Evolutionary conservation across 2,329 filamentous ascomycete species (phyloP).

Genomic region (Colletotrichum salicis): DNA sequence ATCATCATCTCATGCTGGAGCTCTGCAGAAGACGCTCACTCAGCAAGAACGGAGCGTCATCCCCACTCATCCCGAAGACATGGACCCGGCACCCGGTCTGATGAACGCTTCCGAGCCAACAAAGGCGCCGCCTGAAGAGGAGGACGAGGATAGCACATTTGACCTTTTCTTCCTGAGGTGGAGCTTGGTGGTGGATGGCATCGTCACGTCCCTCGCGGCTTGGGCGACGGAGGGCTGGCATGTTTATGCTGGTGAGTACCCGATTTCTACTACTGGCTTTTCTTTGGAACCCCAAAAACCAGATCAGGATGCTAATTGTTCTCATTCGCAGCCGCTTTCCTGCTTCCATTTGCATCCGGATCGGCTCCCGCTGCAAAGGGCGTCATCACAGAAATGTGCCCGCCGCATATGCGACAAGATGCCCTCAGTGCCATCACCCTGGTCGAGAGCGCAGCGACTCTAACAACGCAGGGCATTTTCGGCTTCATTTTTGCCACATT

Average conservation of each 20-base stretch:
- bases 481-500: slow-evolving; percentile 74
- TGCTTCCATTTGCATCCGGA: slow-evolving; percentile 76
- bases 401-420: slow-evolving; percentile 69
- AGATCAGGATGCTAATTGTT: neutral
- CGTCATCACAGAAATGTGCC: slow-evolving; percentile 77
- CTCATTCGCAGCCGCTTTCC: slow-evolving; percentile 60
- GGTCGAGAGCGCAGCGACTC: slow-evolving; percentile 74
- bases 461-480: slow-evolving; percentile 73
- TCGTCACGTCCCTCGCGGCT: slow-evolving; percentile 70
- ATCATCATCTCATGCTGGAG: slow-evolving; percentile 24
- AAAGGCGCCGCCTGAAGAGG: slow-evolving; percentile 42
- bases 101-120: slow-evolving; percentile 59
- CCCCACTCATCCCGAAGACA: slow-evolving; percentile 51
- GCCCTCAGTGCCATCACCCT: slow-evolving; percentile 76
- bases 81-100: slow-evolving; percentile 53
- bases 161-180: slow-evolving; percentile 75
- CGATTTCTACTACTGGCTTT: neutral
- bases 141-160: slow-evolving; percentile 65
- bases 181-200: slow-evolving; percentile 72
- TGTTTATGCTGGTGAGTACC: slow-evolving; percentile 66
- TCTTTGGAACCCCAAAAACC: neutral
- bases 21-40: slow-evolving; percentile 20
- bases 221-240: slow-evolving; percentile 74
- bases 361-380: slow-evolving; percentile 77
- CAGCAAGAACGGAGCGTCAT: slow-evolving; percentile 39